These are phyloP conservation scores for Yarrowia porcina DNA, from an alignment of 805 yeast species.

Conservation along the genomic window DNA sequence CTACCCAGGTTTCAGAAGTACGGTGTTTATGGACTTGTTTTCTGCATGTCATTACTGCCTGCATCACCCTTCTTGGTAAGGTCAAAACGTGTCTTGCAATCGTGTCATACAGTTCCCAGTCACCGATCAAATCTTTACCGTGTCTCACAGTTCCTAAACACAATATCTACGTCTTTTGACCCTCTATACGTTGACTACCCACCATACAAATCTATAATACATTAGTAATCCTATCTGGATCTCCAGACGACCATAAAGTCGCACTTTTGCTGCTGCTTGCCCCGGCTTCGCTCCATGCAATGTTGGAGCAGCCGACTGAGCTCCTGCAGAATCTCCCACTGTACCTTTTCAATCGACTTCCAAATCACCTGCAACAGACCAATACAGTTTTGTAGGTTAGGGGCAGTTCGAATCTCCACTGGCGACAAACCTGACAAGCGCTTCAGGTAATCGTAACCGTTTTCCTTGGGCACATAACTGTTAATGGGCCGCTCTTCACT, in stretches of 20 bases:
- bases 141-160: too few relatives aligned
- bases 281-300: slow-evolving; percentile 31
- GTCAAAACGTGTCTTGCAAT: too few relatives aligned
- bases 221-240: not conserved
- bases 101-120: too few relatives aligned
- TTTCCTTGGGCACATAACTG: slow-evolving; percentile 38
- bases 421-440: slow-evolving; percentile 40
- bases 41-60: too few relatives aligned
- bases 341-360: slow-evolving; percentile 31
- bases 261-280: slow-evolving; percentile 28
- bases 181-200: too few relatives aligned
- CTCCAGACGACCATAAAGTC: slow-evolving; percentile 31
- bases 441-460: slow-evolving; percentile 49
- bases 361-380: slow-evolving; percentile 47
- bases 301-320: slow-evolving; percentile 31
- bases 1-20: too few relatives aligned
- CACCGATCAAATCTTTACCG: too few relatives aligned
- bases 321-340: slow-evolving; percentile 36
- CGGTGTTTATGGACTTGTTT: too few relatives aligned
- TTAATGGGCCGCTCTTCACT: slow-evolving; percentile 28
- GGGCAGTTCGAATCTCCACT: slow-evolving; percentile 39
- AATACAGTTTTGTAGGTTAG: slow-evolving; percentile 48
- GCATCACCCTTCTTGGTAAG: too few relatives aligned
- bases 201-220: slow-evolving; percentile 9
- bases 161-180: too few relatives aligned